Evolutionary conservation across 108 stramenopile species (phyloP), one percentile per base, ranked within the genome.

Genomic region (Fragilaria radians): DNA sequence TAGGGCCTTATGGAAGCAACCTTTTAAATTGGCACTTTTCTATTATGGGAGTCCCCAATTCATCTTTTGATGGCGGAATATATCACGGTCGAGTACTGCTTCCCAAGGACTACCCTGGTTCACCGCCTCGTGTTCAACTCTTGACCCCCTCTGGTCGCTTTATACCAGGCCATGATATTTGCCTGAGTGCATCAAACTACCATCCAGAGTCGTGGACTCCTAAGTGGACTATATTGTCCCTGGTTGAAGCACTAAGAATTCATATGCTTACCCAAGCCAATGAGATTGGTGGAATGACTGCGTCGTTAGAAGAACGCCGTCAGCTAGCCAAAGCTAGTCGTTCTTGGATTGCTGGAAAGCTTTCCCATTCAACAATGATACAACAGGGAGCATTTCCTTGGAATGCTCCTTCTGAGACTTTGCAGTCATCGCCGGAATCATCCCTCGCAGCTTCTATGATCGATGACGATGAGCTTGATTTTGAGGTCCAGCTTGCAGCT

Each of bases 181-280:
- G 95, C 68, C 59, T 95, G 50, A 82, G 81, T 59, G 91, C 91
- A 0, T 82, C 80, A 27, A 62, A 71, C 48, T 95, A 85, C 61
- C 95, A 95, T 71, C 89, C 86, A 0, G 95, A 95, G 72, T 67
- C 81, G 18, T 95, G 95, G 95, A 87, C 82, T 33, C 88, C 91
- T 18, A 54, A 65, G 52, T 95, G 91, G 91, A 90, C 79, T 0
- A 68, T 94, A 0, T 49, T 80, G 3, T 72, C 78, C 0, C 56
- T 94, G 31, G 74, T 91, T 1, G 67, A 88, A 46, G 81, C 85
- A 5, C 65, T 94, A 21, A 65, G 87, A 45, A 19, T 89, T 34
- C 93, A 94, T 67, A 91, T 94, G 89, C 62, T 89, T 7, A 89
- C 85, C 5, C 54, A 46, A 7, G 80, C 89, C 0, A 75, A 82